These are phyloP conservation scores for Aspergillus sp. DNA, from an alignment of 2,329 filamentous ascomycete species.

Conservation along the genomic window DNA sequence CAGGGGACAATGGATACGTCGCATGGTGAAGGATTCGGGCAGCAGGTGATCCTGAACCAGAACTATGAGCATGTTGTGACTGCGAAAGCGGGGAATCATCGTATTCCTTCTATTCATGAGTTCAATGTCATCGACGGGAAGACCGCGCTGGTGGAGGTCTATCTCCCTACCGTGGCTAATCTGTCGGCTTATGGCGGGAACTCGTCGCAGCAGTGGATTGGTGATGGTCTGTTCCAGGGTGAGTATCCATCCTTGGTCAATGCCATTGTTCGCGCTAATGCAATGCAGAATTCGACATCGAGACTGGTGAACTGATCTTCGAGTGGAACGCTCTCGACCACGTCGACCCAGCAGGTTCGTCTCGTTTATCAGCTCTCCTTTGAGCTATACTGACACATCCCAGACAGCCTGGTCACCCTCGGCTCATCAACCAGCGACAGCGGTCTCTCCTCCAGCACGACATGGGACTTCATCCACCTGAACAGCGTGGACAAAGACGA, in stretches of 20 bases:
- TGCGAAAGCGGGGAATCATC: slow-evolving; percentile 52
- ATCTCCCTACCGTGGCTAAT: slow-evolving; percentile 53
- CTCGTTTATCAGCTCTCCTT: slow-evolving; percentile 17
- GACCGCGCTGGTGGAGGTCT: slow-evolving; percentile 57
- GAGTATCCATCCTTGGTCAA: slow-evolving; percentile 27
- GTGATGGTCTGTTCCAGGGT: slow-evolving; percentile 58
- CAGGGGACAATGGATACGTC: slow-evolving; percentile 56
- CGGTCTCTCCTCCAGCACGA: slow-evolving; percentile 41
- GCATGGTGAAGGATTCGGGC: slow-evolving; percentile 58
- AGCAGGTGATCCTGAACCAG: slow-evolving; percentile 56
- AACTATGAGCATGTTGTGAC: slow-evolving; percentile 58
- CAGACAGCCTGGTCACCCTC: slow-evolving; percentile 51
- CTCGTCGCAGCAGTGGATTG: slow-evolving; percentile 57
- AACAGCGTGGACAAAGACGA: slow-evolving; percentile 46
- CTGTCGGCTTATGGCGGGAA: slow-evolving; percentile 51
- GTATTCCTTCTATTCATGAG: slow-evolving; percentile 57
- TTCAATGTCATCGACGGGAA: slow-evolving; percentile 57
- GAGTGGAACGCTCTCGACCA: slow-evolving; percentile 63
- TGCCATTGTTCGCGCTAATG: neutral
- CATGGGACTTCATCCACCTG: slow-evolving; percentile 57
- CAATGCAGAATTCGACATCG: slow-evolving; percentile 47
- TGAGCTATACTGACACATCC: neutral
- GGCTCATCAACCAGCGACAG: slow-evolving; percentile 48
- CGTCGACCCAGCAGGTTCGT: slow-evolving; percentile 52
- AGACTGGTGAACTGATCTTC: slow-evolving; percentile 58